Percentiles rank a stretch among this genome's conserved stretches.
Evolutionary conservation across 208 protist genomes (phyloP).

Genomic region (Crithidia mellificae): DNA sequence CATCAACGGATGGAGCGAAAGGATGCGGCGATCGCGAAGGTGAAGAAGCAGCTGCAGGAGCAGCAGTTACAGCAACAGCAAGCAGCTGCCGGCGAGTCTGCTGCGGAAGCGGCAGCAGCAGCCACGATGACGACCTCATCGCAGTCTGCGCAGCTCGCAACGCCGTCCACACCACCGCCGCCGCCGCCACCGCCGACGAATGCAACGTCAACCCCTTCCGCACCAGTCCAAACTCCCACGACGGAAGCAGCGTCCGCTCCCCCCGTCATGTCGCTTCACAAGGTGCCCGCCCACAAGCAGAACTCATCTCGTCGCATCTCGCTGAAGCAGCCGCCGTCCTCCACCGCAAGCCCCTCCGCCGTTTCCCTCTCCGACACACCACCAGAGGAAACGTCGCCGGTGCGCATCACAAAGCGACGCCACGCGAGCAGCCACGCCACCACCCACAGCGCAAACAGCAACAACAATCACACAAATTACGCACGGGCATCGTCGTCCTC

Average conservation of each 20-base stretch:
- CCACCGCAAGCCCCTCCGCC: neutral
- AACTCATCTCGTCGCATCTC: conserved; percentile 9
- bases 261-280: neutral
- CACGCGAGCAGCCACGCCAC: no score
- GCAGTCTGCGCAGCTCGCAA: no score
- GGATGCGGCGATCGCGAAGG: conserved; percentile 24
- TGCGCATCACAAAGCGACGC: conserved; percentile 9
- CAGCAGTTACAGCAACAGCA: conserved; percentile 22
- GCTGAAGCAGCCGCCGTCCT: conserved; percentile 7
- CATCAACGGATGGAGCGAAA: conserved; percentile 17
- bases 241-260: neutral
- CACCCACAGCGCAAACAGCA: no score
- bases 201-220: no score
- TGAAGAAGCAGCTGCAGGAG: conserved; percentile 25
- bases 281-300: conserved; percentile 1
- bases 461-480: no score
- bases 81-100: no score
- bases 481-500: no score
- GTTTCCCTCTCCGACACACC: conserved; percentile 4
- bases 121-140: neutral
- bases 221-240: no score
- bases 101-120: neutral
- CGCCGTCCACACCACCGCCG: neutral
- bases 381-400: conserved; percentile 3
- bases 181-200: neutral